Percentiles rank a stretch among this genome's conserved stretches.
Conservation (phyloP, 768 basidiomycete species). For the Mycena albidolilacea region DNA sequence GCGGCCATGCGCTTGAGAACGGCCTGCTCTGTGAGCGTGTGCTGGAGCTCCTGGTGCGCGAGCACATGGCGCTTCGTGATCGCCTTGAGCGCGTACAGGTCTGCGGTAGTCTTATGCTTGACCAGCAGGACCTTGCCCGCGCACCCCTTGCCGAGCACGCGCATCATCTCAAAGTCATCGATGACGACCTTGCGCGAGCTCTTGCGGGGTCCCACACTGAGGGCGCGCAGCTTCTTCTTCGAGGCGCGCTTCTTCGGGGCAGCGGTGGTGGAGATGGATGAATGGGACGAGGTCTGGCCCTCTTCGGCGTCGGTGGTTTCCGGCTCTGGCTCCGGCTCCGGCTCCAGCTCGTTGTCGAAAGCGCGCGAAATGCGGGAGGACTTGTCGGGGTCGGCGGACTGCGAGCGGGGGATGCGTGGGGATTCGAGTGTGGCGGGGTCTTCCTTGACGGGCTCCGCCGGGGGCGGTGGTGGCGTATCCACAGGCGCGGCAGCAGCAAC, state of each 20-base stretch:
- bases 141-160: constrained; percentile 96
- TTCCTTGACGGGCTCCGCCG: constrained; percentile 29
- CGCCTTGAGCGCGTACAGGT: constrained; percentile 94
- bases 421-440: constrained; percentile 45
- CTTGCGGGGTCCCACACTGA: constrained; percentile 60
- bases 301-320: constrained; percentile 36
- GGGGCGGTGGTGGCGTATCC: not conserved
- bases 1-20: constrained; percentile 96
- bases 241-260: constrained; percentile 69
- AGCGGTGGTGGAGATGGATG: constrained; percentile 73
- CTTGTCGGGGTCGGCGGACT: constrained; percentile 85
- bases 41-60: constrained; percentile 95
- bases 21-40: constrained; percentile 96
- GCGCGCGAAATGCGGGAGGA: constrained; percentile 65
- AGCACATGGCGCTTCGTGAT: constrained; percentile 98
- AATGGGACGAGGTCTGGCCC: constrained; percentile 66
- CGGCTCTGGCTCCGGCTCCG: too few relatives aligned
- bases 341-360: constrained; percentile 44
- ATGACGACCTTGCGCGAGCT: constrained; percentile 83
- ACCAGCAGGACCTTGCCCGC: constrained; percentile 97
- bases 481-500: not conserved
- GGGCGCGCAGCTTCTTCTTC: constrained; percentile 42
- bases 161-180: constrained; percentile 97
- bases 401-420: constrained; percentile 78
- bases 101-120: constrained; percentile 77